Conservation (phyloP, 495 filamentous ascomycete genomes). For the Aspergillus bridgeri region DNA sequence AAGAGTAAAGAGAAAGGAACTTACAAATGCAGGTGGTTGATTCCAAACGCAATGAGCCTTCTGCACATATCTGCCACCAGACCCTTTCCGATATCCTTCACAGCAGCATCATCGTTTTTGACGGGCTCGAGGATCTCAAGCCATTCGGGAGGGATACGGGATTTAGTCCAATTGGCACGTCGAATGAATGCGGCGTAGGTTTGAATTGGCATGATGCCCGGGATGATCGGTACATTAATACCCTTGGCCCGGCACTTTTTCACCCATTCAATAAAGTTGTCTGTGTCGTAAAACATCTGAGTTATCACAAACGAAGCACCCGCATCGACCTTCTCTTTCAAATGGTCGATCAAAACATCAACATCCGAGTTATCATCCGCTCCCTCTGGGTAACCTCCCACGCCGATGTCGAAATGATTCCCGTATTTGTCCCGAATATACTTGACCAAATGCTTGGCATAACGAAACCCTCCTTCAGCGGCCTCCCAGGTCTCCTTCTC, state of each 20-base stretch:
- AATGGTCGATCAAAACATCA: constrained; percentile 80
- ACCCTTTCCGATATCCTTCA: constrained; percentile 83
- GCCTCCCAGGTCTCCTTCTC: constrained; percentile 94
- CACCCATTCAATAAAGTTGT: constrained; percentile 91
- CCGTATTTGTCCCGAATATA: constrained; percentile 89
- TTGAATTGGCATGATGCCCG: constrained; percentile 98
- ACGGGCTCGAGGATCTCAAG: constrained; percentile 79
- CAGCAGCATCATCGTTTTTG: constrained; percentile 93
- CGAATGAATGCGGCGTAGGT: constrained; percentile 90
- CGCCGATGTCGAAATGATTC: constrained; percentile 95
- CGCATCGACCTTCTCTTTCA: constrained; percentile 97
- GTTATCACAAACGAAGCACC: constrained; percentile 93
- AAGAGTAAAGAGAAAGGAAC: constrained; percentile 14
- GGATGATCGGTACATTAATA: constrained; percentile 86
- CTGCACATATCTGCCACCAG: constrained; percentile 92
- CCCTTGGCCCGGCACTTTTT: constrained; percentile 77
- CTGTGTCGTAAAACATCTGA: constrained; percentile 99
- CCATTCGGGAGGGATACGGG: constrained; percentile 77
- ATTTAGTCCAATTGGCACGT: constrained; percentile 84
- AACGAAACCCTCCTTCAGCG: constrained; percentile 78
- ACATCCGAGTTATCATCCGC: constrained; percentile 87
- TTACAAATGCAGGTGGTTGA: constrained; percentile 88
- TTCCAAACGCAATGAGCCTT: constrained; percentile 73
- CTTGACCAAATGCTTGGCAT: constrained; percentile 89
- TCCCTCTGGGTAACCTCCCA: constrained; percentile 96